Conservation (phyloP, 805 yeast genomes). For the Candida insectorum region DNA sequence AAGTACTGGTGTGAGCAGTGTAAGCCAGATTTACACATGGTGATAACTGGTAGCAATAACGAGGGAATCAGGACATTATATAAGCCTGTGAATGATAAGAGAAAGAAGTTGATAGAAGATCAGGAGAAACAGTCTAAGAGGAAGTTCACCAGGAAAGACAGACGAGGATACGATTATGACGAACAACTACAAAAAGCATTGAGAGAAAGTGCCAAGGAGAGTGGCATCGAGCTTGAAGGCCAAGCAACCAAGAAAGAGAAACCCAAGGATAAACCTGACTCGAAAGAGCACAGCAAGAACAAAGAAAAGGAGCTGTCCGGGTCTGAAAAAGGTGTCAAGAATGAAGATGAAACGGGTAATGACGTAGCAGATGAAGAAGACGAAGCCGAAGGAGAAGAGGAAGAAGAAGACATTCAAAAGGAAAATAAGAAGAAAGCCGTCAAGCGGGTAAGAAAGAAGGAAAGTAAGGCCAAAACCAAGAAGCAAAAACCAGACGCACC, state of each 20-base stretch:
- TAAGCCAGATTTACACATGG: constrained; percentile 75
- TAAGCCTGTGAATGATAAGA: constrained; percentile 38
- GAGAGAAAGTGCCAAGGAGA: constrained; percentile 54
- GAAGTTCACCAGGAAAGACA: constrained; percentile 24
- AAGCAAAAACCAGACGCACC: constrained; percentile 10
- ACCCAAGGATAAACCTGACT: not conserved
- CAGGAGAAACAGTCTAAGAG: constrained; percentile 14
- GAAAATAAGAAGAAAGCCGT: constrained; percentile 12
- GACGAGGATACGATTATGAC: constrained; percentile 35
- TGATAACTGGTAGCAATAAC: constrained; percentile 31
- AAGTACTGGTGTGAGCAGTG: constrained; percentile 94
- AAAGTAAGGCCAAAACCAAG: constrained; percentile 10
- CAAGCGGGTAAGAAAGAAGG: constrained; percentile 15
- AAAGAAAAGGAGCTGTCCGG: not conserved
- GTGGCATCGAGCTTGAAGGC: constrained; percentile 13
- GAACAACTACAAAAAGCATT: constrained; percentile 47
- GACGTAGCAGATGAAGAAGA: constrained; percentile 8
- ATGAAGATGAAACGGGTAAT: constrained; percentile 2
- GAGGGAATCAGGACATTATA: constrained; percentile 30
- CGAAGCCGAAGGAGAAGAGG: constrained; percentile 12
- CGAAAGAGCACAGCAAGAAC: not conserved
- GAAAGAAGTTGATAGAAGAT: constrained; percentile 30
- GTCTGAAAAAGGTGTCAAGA: constrained; percentile 2
- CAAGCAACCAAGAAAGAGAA: constrained; percentile 16
- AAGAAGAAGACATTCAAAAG: constrained; percentile 10